Evolutionary conservation across 2,329 filamentous ascomycete species (phyloP).

Genomic region (Fusarium sp.): DNA sequence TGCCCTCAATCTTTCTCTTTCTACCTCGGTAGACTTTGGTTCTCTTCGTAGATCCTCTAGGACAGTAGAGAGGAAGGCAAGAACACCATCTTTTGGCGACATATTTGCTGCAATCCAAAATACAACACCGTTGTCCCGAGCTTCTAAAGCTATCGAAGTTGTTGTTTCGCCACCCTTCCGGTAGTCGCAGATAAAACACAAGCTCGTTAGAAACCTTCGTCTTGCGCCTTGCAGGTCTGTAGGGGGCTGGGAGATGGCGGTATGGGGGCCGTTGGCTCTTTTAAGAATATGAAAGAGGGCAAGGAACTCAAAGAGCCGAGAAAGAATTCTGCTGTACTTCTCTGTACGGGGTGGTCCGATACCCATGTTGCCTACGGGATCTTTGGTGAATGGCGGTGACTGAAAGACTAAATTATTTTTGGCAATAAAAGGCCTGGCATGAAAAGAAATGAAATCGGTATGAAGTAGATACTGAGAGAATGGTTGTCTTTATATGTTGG

Average conservation of each 20-base stretch:
- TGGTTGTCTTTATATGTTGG: neutral
- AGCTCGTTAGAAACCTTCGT: slow-evolving; percentile 53
- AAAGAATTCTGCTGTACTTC: slow-evolving; percentile 22
- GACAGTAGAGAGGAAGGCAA: slow-evolving; percentile 48
- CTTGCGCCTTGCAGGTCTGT: slow-evolving; percentile 8
- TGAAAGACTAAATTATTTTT: neutral
- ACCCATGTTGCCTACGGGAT: slow-evolving; percentile 5
- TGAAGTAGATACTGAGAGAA: neutral
- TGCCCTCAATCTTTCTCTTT: neutral
- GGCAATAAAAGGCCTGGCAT: neutral
- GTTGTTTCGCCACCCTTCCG: slow-evolving; percentile 59
- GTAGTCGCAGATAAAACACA: slow-evolving; percentile 61
- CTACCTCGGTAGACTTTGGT: neutral
- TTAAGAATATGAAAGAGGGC: slow-evolving; percentile 33
- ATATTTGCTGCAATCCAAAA: slow-evolving; percentile 61
- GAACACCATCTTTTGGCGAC: slow-evolving; percentile 30
- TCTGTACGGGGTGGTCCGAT: slow-evolving; percentile 29
- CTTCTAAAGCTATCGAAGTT: slow-evolving; percentile 59
- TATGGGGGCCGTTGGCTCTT: slow-evolving; percentile 28
- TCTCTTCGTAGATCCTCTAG: slow-evolving; percentile 34
- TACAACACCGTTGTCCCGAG: slow-evolving; percentile 45
- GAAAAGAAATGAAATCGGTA: neutral
- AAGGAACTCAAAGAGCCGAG: slow-evolving; percentile 39
- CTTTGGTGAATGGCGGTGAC: neutral
- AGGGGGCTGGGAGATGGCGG: neutral